Conservation (phyloP, 441 rosid species). For the Cnidoscolus chayamansa region DNA sequence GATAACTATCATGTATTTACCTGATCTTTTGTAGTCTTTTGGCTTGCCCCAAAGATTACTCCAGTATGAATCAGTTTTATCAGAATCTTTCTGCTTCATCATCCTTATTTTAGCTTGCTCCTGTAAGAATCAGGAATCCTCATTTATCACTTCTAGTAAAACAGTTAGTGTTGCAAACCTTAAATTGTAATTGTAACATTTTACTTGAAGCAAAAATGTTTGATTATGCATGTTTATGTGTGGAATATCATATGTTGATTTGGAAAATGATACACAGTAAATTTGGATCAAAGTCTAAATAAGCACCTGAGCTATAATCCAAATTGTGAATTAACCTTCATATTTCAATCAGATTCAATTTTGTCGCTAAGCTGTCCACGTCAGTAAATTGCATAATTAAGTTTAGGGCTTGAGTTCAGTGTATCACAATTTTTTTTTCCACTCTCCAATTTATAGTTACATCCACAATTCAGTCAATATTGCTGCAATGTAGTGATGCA, state of each 20-base stretch:
- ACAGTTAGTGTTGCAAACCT: not conserved
- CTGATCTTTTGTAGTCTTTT: constrained; percentile 53
- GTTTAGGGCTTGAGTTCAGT: too few species aligned
- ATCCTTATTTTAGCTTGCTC: constrained; percentile 67
- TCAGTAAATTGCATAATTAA: too few species aligned
- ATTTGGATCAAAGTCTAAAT: not conserved
- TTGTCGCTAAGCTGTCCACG: not conserved
- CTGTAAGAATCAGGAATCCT: constrained; percentile 39
- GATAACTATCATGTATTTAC: constrained; percentile 27
- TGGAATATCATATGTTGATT: not conserved
- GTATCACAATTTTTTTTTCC: too few species aligned
- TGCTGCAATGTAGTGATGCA: too few species aligned
- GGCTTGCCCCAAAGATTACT: constrained; percentile 60
- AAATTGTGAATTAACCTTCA: not conserved
- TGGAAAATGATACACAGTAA: too few species aligned
- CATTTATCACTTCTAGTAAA: not conserved
- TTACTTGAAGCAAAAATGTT: not conserved
- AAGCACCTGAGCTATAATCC: not conserved
- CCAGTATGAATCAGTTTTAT: constrained; percentile 62
- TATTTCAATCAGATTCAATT: too few species aligned
- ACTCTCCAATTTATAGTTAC: too few species aligned
- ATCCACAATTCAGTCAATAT: too few species aligned
- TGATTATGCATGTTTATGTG: not conserved
- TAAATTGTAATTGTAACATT: too few species aligned
- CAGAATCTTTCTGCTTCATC: constrained; percentile 55